Evolutionary conservation across 2,329 filamentous ascomycete genomes (phyloP), one percentile per base, ranked within the genome.

Genomic region (Neobulgaria alba): DNA sequence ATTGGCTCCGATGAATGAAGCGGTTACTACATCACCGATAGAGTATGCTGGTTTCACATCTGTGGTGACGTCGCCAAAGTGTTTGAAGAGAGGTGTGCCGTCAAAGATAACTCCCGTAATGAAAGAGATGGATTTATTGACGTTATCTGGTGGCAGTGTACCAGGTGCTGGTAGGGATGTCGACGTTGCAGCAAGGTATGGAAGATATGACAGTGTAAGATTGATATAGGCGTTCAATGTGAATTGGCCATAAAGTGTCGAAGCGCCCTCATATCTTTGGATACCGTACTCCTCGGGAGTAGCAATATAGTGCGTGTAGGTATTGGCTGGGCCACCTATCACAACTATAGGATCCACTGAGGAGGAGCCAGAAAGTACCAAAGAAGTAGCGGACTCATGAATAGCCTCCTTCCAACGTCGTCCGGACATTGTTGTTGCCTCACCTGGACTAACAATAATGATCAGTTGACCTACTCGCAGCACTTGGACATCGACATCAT

Each of bases 201-300:
- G 72, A 3, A 92, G 73, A 59, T 82, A 77, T 1, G 71, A 73
- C n/a, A 88, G 68, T 0, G 86, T 89, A 32, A 90, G 69, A 61
- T 93, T 89, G 65, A 95, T 85, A 65, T 92, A 92, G 1, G 88
- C 90, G 26, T 83, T 77, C 9, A 95, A 72, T 1, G 87, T 85
- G 61, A 88, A 78, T 2, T 75, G 83, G 0, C 90, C 90, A 59
- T 85, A 92, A 2, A 96, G 75, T 0, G 90, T 96, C 5, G 84
- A 90, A 0, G 86, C 90, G n/a, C 89, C 90, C 65, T 96, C 90
- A 63, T 95, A 95, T 8, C 90, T 81, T 64, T 95, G 90, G 33
- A 92, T 69, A 10, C 67, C 65, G 60, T 92, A 93, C 61, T 94
- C 85, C 60, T 93, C 85, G 19, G 79, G 73, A 0, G 87, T 85